Evolutionary conservation across 2,329 filamentous ascomycete genomes (phyloP).

Genomic region (Colletotrichum sp.): DNA sequence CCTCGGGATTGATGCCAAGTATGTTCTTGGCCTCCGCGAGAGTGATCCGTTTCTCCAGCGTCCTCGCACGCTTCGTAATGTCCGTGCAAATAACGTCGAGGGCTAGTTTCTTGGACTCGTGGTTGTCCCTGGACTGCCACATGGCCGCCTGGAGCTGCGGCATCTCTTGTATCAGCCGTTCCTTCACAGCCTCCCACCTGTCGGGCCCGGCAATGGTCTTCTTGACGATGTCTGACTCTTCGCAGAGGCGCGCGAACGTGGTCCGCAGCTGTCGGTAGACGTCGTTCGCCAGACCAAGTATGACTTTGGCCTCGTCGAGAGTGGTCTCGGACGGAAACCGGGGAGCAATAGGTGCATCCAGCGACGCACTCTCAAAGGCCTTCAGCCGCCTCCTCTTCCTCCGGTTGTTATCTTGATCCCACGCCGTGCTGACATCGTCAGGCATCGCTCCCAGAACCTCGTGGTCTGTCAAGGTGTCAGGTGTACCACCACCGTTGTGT

Average conservation of each 20-base stretch:
- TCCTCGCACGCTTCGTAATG: conserved; percentile 79
- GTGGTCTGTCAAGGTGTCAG: conserved; percentile 15
- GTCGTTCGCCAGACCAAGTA: conserved; percentile 66
- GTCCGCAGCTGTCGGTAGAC: conserved; percentile 70
- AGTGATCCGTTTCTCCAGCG: conserved; percentile 69
- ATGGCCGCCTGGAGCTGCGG: conserved; percentile 68
- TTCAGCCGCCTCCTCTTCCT: conserved; percentile 18
- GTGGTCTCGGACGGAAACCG: conserved; percentile 85
- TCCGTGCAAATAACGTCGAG: conserved; percentile 82
- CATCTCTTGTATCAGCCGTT: conserved; percentile 68
- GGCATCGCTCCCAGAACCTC: background rate
- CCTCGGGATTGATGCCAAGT: conserved; percentile 47
- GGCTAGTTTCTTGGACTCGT: conserved; percentile 69
- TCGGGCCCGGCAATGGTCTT: conserved; percentile 78
- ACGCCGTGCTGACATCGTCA: background rate
- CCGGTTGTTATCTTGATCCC: conserved; percentile 1
- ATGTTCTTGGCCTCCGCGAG: conserved; percentile 76
- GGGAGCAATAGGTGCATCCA: conserved; percentile 70
- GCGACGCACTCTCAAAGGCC: conserved; percentile 50
- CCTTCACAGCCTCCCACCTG: conserved; percentile 75
- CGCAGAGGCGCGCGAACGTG: conserved; percentile 74
- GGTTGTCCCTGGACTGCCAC: conserved; percentile 59
- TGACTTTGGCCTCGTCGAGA: conserved; percentile 77
- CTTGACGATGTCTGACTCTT: conserved; percentile 70
- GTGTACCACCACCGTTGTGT: background rate